Evolutionary conservation across 2,329 filamentous ascomycete species (phyloP).

Genomic region (Neoscytalidium dimidiatum): DNA sequence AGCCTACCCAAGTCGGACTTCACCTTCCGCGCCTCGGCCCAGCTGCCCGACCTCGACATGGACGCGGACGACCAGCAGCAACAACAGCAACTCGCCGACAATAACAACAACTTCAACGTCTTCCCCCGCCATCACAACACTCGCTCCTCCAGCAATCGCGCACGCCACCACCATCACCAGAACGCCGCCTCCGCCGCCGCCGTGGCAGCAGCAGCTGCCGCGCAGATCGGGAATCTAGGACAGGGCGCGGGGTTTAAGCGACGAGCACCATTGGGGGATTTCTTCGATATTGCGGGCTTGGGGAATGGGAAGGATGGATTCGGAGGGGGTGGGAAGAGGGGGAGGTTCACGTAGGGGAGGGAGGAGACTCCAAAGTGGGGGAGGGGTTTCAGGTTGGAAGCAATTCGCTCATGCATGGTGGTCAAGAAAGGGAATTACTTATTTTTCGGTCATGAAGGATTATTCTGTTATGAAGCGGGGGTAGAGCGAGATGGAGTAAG

Average conservation of each 20-base stretch:
- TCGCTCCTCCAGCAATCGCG: slow-evolving; percentile 50
- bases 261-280: slow-evolving; percentile 71
- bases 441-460: background rate
- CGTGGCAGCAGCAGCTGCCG: background rate
- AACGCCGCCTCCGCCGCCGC: background rate
- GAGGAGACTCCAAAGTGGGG: background rate
- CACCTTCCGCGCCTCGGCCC: slow-evolving; percentile 67
- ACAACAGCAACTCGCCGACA: background rate
- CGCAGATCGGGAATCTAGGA: slow-evolving; percentile 46
- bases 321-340: slow-evolving; percentile 40
- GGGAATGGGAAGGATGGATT: slow-evolving; percentile 60
- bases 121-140: slow-evolving; percentile 27
- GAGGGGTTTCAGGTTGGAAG: background rate
- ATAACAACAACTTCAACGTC: slow-evolving; percentile 20
- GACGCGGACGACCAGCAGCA: slow-evolving; percentile 45
- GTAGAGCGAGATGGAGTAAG: background rate
- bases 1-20: slow-evolving; percentile 51
- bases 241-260: slow-evolving; percentile 71
- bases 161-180: slow-evolving; percentile 37
- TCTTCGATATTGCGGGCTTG: slow-evolving; percentile 70
- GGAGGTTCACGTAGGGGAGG: slow-evolving; percentile 34
- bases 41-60: slow-evolving; percentile 61
- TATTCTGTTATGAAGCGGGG: background rate
- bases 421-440: background rate
- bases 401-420: background rate